Percentiles rank a stretch among this genome's conserved stretches.
phyloP scores from a whole-genome alignment of 192 early-diverging fungal species.

The Gryganskiella cystojenkinii region DNA sequence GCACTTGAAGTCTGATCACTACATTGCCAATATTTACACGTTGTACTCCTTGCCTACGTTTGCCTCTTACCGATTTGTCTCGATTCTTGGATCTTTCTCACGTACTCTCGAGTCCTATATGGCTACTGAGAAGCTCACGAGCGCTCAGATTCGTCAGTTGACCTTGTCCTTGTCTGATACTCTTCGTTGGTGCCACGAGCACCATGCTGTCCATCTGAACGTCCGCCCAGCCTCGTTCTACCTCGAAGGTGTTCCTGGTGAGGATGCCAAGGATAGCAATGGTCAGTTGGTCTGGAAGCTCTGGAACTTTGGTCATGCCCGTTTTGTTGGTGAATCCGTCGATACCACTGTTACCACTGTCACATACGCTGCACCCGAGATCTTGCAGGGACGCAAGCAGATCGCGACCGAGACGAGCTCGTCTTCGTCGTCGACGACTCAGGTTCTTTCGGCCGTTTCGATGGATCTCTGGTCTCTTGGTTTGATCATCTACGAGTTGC shows the following conservation, averaged over 20 bases:
- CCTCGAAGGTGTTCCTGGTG: conserved; percentile 39
- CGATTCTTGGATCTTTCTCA: conserved; percentile 41
- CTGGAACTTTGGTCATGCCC: conserved; percentile 55
- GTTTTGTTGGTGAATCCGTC: conserved; percentile 48
- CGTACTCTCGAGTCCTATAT: conserved; percentile 49
- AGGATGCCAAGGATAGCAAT: conserved; percentile 17
- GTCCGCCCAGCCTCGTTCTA: conserved; percentile 51
- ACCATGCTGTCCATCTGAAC: conserved; percentile 52
- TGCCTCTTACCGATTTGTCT: conserved; percentile 51
- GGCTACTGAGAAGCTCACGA: conserved; percentile 20
- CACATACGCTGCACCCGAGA: conserved; percentile 51
- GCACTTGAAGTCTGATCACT: conserved; percentile 48
- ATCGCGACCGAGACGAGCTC: no score
- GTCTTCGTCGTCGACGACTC: conserved; percentile 28
- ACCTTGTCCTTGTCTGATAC: conserved; percentile 45
- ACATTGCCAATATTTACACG: conserved; percentile 43
- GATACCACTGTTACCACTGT: conserved; percentile 49
- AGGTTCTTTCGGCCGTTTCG: conserved; percentile 39
- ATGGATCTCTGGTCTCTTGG: conserved; percentile 56
- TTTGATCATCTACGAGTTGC: conserved; percentile 51
- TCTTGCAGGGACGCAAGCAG: conserved; percentile 49
- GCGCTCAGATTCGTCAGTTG: conserved; percentile 40
- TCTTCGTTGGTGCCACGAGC: conserved; percentile 54
- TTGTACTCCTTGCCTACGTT: conserved; percentile 51
- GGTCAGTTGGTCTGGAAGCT: conserved; percentile 53